phyloP scores from a whole-genome alignment of 768 basidiomycete genomes.

The Tulasnella sp. region DNA sequence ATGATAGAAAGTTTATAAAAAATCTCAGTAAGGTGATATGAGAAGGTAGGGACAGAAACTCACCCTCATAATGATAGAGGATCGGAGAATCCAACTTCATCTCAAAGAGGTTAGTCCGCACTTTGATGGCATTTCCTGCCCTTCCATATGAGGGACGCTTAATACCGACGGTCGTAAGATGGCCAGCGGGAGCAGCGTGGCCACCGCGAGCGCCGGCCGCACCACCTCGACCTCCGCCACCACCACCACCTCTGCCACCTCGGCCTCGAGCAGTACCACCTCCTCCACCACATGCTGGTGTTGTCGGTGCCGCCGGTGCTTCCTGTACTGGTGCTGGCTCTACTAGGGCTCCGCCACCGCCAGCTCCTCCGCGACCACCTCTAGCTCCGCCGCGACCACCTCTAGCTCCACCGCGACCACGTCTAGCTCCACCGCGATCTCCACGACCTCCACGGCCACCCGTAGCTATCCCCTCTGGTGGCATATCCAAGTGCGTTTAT shows the following conservation, averaged over 20 bases:
- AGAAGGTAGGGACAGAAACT: not conserved
- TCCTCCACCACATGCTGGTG: not conserved
- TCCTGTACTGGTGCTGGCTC: not conserved
- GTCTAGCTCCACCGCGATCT: no score
- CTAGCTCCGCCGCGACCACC: not conserved
- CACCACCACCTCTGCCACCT: not conserved
- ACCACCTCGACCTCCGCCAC: not conserved
- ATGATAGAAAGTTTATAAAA: not conserved
- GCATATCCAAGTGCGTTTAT: no score
- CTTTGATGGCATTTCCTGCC: not conserved
- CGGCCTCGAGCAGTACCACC: not conserved
- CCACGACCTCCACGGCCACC: no score
- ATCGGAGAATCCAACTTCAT: not conserved
- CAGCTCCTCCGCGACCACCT: not conserved
- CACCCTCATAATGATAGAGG: slow-evolving; percentile 1
- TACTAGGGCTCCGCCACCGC: not conserved
- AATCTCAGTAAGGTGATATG: not conserved
- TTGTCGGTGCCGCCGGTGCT: not conserved
- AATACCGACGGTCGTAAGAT: not conserved
- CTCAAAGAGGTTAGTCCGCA: not conserved
- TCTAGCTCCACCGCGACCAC: no score
- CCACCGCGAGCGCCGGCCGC: not conserved
- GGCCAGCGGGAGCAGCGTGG: not conserved
- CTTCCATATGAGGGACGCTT: not conserved
- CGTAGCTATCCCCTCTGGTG: no score